Base-by-base conservation (phyloP, 768 basidiomycete species). In the Myochromella boudieri region DNA sequence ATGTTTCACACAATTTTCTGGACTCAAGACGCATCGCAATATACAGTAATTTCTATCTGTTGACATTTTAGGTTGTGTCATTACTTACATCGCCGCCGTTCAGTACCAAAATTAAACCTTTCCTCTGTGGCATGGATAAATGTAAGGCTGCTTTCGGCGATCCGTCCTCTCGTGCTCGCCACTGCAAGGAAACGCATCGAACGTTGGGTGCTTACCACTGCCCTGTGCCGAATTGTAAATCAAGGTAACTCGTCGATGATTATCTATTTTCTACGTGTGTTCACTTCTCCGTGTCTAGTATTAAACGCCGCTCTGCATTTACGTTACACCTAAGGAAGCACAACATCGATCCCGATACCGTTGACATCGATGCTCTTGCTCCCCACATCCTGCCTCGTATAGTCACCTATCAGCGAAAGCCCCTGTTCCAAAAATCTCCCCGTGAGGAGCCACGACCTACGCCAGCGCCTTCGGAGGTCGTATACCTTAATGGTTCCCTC, bases 121-220 rank as follows among this genome's bases (percentile, higher is more conserved):
- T 70, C 54, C 42, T 42, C 4, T 89, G 87, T 54, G 68, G 67
- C 11, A 65, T 74, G 33, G 55, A 62, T 7, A 63, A 59, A 17
- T 87, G 85, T 56, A 46, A 42, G 8, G 68, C 75, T 24, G 61
- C 67, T 11, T 88, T 88, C 53, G 79, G 79, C 11, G 86, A 88
- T 55, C 85, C 84, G 9, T 87, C 86, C 0, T 87, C 86, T 36
- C 69, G 81, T 52, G 68, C 77, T 24, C 81, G 86, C 7, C 86
- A 88, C 55, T 69, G 73, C 45, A 79, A 75, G 57, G 84, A 87
- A 62, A 76, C 69, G 2, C 85, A 87, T 56, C 53, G 60, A 14
- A 60, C 60, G 2, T 49, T 66, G 20, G 69, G 70, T 21, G 67
- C 65, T 21, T 80, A 75, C 52, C 58, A 56, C 33, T 87, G 84